Conservation (phyloP, 1,139 yeast genomes). For the Saccharomyces hybrid region DNA sequence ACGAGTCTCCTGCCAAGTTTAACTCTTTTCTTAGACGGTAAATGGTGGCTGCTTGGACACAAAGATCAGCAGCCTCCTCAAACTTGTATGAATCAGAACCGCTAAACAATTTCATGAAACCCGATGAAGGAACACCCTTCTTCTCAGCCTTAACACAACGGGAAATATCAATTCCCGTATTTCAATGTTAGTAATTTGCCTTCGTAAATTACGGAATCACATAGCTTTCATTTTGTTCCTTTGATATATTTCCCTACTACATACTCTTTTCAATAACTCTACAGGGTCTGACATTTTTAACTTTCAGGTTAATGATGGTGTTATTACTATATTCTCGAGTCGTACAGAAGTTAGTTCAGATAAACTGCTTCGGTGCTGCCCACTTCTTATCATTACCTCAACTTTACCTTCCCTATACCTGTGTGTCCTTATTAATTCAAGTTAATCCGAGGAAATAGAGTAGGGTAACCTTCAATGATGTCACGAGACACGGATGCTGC, state of each 20-base stretch:
- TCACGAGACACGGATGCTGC: background rate
- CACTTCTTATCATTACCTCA: background rate
- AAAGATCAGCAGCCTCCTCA: slow-evolving; percentile 91
- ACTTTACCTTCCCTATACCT: background rate
- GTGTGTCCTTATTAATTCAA: background rate
- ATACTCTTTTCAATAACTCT: slow-evolving; percentile 19
- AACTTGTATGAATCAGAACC: slow-evolving; percentile 56
- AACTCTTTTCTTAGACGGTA: slow-evolving; percentile 68
- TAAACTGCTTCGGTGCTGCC: background rate
- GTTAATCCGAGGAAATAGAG: background rate
- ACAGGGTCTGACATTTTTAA: slow-evolving; percentile 23
- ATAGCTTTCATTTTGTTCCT: background rate
- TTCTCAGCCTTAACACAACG: slow-evolving; percentile 49
- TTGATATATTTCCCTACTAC: slow-evolving; percentile 1
- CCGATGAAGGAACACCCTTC: slow-evolving; percentile 62
- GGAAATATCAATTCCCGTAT: background rate
- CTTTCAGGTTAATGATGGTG: background rate
- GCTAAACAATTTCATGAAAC: slow-evolving; percentile 58
- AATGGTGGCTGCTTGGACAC: slow-evolving; percentile 83
- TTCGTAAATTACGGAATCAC: background rate
- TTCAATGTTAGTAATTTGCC: slow-evolving; percentile 6
- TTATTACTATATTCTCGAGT: background rate
- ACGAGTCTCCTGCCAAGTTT: slow-evolving; percentile 70
- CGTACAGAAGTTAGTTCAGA: background rate
- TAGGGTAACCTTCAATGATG: background rate